phyloP scores from a whole-genome alignment of 2,329 filamentous ascomycete species.

The Ascocoryne sarcoides region DNA sequence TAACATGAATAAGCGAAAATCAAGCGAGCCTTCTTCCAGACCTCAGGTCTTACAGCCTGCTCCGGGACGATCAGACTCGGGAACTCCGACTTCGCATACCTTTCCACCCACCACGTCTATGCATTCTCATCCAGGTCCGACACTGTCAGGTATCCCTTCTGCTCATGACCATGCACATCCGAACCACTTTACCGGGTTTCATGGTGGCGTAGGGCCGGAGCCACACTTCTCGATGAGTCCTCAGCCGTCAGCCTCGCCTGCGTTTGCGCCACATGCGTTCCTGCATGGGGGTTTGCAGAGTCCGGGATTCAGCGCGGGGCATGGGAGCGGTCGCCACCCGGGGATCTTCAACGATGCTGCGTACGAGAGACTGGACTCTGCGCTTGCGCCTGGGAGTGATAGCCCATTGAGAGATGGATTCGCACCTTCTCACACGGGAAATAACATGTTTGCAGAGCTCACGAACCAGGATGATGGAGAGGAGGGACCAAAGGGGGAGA shows the following conservation, averaged over 20 bases:
- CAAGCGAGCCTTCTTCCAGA: slow-evolving; percentile 24
- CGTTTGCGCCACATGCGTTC: slow-evolving; percentile 27
- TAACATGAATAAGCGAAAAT: slow-evolving; percentile 27
- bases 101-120: slow-evolving; percentile 18
- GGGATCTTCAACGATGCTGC: slow-evolving; percentile 23
- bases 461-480: slow-evolving; percentile 25
- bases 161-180: slow-evolving; percentile 24
- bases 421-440: slow-evolving; percentile 15
- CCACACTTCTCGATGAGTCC: slow-evolving; percentile 21
- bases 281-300: slow-evolving; percentile 19
- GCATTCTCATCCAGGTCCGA: slow-evolving; percentile 19
- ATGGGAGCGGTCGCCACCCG: slow-evolving; percentile 11
- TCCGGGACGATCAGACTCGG: slow-evolving; percentile 25
- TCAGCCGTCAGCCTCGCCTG: slow-evolving; percentile 17
- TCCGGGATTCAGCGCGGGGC: slow-evolving; percentile 17
- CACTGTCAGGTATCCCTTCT: slow-evolving; percentile 21
- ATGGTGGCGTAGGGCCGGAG: slow-evolving; percentile 14
- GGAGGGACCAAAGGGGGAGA: slow-evolving; percentile 15
- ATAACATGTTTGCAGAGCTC: slow-evolving; percentile 27
- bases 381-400: slow-evolving; percentile 14
- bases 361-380: slow-evolving; percentile 22
- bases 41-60: slow-evolving; percentile 25
- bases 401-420: slow-evolving; percentile 24
- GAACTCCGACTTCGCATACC: slow-evolving; percentile 22
- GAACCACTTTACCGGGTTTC: slow-evolving; percentile 16